Evolutionary conservation across 139 green algal species (phyloP), one percentile per base, ranked within the genome.

Genomic region (Micromonas pusilla): DNA sequence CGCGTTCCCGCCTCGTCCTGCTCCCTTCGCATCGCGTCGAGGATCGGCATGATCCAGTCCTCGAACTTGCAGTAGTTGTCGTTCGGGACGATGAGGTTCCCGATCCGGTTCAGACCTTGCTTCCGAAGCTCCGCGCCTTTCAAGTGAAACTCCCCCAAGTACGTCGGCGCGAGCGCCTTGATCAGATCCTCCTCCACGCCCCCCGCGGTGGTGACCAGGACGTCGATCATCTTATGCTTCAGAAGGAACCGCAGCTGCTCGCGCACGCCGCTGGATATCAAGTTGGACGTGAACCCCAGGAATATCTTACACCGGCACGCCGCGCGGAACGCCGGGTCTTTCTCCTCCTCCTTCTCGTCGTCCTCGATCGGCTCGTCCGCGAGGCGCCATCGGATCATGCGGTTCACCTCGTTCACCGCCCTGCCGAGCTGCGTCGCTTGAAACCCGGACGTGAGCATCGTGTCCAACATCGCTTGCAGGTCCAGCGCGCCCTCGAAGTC

Each of bases 1-100:
- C 86, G 82, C 19, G 84, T 77, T 23, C 90, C 90, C 37, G 94
- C 34, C 54, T 90, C 68, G 45, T 91, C 67, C 84, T 99, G 96
- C 85, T 99, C 92, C 52, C 80, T 73, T n/a, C 95, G 80, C 88
- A 97, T 94, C 3, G 80, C 77, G 71, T 98, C 93, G 76, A 99
- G 86, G 20, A 99, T 91, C 21, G 95, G 95, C 87, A 97, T 96
- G 67, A 98, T 91, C 93, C 93, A 99, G 79, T 99, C 95, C 84
- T 99, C 95, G 85, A 99, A 99, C 38, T 86, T 82, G 89, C 94
- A 98, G 89, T 99, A 99, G 85, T 99, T 99, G 78, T 86, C 87
- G 86, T 99, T 99, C 66, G 95, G 95, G n/a, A 99, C 90, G 57
- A 99, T 80, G 89, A 99, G 93, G 91, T 99, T 99, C 72, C 95